Percentiles rank a stretch among this genome's conserved stretches.
Evolutionary conservation across 495 filamentous ascomycete species (phyloP).

Genomic region (Xylaria longipes): DNA sequence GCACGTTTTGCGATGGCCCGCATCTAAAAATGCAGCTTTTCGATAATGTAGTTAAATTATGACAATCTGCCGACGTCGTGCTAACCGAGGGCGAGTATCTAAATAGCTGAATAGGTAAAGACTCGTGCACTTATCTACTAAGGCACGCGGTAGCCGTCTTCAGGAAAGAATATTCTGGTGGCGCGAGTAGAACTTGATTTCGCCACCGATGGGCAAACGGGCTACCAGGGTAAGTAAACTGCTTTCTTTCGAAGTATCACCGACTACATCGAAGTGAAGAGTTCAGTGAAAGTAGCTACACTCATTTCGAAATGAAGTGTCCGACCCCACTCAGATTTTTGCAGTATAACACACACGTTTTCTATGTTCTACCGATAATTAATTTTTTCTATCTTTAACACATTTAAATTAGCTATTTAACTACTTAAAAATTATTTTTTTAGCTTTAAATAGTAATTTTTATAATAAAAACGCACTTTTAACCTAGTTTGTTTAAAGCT

Average conservation of each 20-base stretch:
- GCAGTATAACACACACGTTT: too few species aligned
- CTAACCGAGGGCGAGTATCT: not conserved
- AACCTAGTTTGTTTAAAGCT: too few species aligned
- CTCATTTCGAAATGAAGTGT: too few species aligned
- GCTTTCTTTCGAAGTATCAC: not conserved
- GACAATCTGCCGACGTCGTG: not conserved
- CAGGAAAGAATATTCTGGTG: slow-evolving; percentile 9
- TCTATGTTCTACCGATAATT: too few species aligned
- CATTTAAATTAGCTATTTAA: too few species aligned
- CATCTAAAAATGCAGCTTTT: not conserved
- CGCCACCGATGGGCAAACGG: slow-evolving; percentile 10
- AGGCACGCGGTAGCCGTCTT: slow-evolving; percentile 4
- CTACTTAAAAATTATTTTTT: too few species aligned
- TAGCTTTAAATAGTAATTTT: too few species aligned
- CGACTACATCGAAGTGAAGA: not conserved
- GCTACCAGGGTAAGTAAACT: slow-evolving; percentile 19
- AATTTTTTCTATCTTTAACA: too few species aligned
- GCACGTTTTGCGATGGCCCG: not conserved
- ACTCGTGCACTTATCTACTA: not conserved
- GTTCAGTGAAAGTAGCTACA: not conserved
- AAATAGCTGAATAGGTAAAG: slow-evolving; percentile 7
- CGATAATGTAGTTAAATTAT: not conserved
- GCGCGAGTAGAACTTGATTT: not conserved
- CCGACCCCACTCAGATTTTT: too few species aligned
- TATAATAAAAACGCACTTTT: too few species aligned